Percentiles rank a stretch among this genome's conserved stretches.
These are phyloP conservation scores for Chamaenerion angustifolium DNA, from an alignment of 345 rosid species.

Conservation along the genomic window DNA sequence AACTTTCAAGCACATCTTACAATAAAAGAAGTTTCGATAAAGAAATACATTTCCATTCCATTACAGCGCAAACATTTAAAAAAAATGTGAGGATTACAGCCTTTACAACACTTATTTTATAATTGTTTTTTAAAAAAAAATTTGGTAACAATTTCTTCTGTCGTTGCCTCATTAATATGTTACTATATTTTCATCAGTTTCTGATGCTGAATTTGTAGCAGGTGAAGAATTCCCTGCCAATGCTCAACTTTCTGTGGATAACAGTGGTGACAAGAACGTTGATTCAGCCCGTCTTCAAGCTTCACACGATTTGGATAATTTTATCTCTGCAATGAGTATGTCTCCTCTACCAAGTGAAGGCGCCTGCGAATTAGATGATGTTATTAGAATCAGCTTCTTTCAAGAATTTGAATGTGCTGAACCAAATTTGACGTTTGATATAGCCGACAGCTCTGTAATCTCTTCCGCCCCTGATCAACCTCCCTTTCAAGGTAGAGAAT, in stretches of 20 bases:
- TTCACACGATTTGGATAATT: slow-evolving; percentile 6
- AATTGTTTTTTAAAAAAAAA: too few relatives aligned
- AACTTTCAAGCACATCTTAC: too few relatives aligned
- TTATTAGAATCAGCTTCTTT: slow-evolving; percentile 6
- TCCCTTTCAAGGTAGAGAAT: slow-evolving; percentile 6
- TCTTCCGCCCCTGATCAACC: slow-evolving; percentile 9
- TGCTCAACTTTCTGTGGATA: neutral
- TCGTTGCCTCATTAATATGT: too few relatives aligned
- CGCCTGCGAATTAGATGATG: slow-evolving; percentile 9
- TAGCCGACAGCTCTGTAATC: slow-evolving; percentile 6
- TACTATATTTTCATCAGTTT: neutral
- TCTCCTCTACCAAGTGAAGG: slow-evolving; percentile 4
- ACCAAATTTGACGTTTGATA: slow-evolving; percentile 9
- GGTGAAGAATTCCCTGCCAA: neutral
- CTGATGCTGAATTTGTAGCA: neutral
- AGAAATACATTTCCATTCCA: too few relatives aligned
- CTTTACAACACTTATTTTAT: too few relatives aligned
- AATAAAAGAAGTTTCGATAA: too few relatives aligned
- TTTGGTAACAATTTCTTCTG: neutral
- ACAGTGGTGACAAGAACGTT: slow-evolving; percentile 2
- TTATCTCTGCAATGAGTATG: slow-evolving; percentile 5
- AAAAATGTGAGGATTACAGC: too few relatives aligned
- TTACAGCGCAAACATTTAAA: too few relatives aligned
- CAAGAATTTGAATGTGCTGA: slow-evolving; percentile 10
- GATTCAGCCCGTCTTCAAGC: slow-evolving; percentile 1